phyloP scores from a whole-genome alignment of 805 yeast species.

The Citeromyces nyonsensis region DNA sequence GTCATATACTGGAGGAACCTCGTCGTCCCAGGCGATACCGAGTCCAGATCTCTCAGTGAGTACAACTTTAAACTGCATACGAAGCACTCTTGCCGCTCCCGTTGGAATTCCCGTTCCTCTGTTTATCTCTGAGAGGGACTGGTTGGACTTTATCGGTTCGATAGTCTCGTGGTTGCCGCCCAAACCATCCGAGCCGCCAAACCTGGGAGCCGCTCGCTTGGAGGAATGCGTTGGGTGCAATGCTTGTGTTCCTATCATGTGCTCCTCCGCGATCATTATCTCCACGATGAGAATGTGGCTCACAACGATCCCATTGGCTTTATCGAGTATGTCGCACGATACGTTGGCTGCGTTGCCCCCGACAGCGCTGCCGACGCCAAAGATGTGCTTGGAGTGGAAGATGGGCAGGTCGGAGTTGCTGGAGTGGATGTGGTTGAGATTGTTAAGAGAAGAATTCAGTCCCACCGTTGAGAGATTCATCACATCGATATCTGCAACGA shows the following conservation, averaged over 20 bases:
- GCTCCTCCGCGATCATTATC: conserved; percentile 88
- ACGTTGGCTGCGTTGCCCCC: conserved; percentile 25
- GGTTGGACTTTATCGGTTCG: conserved; percentile 17
- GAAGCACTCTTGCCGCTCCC: conserved; percentile 84
- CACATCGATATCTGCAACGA: conserved; percentile 57
- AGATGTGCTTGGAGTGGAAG: conserved; percentile 10
- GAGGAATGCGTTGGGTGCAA: no score
- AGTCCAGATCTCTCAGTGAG: conserved; percentile 86
- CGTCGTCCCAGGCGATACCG: conserved; percentile 98
- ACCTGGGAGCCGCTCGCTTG: conserved; percentile 5
- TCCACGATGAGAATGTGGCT: conserved; percentile 71
- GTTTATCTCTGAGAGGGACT: conserved; percentile 3
- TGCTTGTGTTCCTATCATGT: conserved; percentile 18
- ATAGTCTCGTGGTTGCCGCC: conserved; percentile 18
- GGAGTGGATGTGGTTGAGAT: conserved; percentile 14
- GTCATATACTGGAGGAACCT: conserved; percentile 92
- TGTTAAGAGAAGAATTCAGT: conserved; percentile 12
- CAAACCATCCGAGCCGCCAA: conserved; percentile 11
- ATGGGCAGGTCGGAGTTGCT: conserved; percentile 15
- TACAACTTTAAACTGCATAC: conserved; percentile 85
- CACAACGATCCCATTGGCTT: conserved; percentile 62
- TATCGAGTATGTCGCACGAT: conserved; percentile 73
- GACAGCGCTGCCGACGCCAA: no score
- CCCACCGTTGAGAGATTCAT: conserved; percentile 41
- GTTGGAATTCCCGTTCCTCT: conserved; percentile 57